These are phyloP conservation scores for Xanthoconium stramineum DNA, from an alignment of 768 basidiomycete species.

Conservation along the genomic window DNA sequence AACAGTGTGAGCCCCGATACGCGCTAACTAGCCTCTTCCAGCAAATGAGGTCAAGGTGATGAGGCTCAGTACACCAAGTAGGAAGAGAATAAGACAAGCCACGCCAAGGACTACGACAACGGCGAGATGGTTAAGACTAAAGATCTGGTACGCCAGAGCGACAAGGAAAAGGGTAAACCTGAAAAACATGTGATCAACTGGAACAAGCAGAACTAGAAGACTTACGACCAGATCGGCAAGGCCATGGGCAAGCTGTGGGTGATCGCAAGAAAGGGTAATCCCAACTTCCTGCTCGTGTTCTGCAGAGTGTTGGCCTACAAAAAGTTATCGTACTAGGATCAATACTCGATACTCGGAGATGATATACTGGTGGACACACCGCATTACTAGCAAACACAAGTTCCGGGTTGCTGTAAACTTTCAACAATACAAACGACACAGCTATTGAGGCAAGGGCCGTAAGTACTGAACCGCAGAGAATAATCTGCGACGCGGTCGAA, in stretches of 20 bases:
- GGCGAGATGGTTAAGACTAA: not conserved
- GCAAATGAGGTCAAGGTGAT: not conserved
- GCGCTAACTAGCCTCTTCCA: not conserved
- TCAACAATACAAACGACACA: not conserved
- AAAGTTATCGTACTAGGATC: not conserved
- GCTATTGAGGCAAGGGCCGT: not conserved
- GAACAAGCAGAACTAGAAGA: not conserved
- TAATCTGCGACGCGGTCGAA: not conserved
- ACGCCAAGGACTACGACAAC: not conserved
- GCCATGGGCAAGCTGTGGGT: not conserved
- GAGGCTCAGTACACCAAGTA: not conserved
- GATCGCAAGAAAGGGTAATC: not conserved
- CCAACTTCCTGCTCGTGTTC: no score
- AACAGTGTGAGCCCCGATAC: no score
- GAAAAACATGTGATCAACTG: not conserved
- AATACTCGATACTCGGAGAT: no score
- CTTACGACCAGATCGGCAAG: not conserved
- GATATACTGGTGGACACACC: not conserved
- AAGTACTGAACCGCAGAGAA: not conserved
- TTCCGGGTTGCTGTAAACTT: not conserved
- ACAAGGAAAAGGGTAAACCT: not conserved
- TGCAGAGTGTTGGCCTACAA: not conserved
- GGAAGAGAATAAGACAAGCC: not conserved
- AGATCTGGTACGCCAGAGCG: not conserved
- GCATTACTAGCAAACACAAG: not conserved